Conservation (phyloP, 2,329 filamentous ascomycete genomes). For the Diatrype stigma region DNA sequence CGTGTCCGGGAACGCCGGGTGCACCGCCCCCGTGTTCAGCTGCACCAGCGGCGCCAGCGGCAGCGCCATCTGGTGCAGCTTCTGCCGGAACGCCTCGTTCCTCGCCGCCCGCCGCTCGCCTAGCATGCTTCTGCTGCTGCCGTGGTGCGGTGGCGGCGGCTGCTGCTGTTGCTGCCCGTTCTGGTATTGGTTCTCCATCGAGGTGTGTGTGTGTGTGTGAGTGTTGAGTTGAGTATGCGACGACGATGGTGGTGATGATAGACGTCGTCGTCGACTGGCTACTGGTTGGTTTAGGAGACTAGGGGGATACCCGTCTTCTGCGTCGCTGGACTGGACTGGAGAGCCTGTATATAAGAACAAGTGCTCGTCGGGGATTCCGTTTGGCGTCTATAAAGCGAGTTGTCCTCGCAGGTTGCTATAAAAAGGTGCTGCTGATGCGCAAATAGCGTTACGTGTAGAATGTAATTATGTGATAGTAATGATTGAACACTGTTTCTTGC, state of each 20-base stretch:
- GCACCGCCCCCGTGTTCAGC: constrained; percentile 56
- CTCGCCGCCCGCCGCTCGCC: constrained; percentile 34
- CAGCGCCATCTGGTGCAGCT: constrained; percentile 63
- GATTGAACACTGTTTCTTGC: constrained; percentile 9
- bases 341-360: background rate
- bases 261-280: too few species aligned
- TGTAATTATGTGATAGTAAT: constrained; percentile 3
- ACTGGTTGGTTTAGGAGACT: too few species aligned
- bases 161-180: constrained; percentile 13
- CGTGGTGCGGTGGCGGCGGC: constrained; percentile 11
- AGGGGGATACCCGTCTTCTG: background rate
- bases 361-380: background rate
- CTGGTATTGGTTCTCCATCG: constrained; percentile 21
- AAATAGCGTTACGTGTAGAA: constrained; percentile 2
- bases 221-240: background rate
- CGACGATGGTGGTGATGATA: background rate
- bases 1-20: constrained; percentile 61
- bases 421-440: background rate
- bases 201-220: background rate
- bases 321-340: background rate
- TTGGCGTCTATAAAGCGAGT: background rate
- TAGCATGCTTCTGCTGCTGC: constrained; percentile 12
- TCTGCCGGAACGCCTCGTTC: constrained; percentile 52
- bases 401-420: background rate
- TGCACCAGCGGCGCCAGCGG: constrained; percentile 64